Conservation (phyloP, 192 early-diverging fungal species). For the Mortierella antarctica region DNA sequence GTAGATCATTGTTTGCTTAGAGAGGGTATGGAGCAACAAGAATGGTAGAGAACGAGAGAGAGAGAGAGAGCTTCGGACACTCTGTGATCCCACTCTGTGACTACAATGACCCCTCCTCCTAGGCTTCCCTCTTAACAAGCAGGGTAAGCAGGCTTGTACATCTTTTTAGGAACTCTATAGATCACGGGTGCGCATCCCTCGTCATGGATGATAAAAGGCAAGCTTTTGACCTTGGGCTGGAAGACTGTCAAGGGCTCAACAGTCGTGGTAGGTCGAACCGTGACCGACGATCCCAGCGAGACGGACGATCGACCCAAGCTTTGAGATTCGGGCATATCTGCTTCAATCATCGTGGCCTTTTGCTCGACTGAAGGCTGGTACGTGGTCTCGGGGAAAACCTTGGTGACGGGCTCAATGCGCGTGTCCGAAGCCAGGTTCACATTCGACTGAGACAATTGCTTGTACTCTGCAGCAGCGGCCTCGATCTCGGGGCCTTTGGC, state of each 20-base stretch:
- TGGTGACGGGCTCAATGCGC: slow-evolving; percentile 25
- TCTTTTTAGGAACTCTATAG: neutral
- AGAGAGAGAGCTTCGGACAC: too few relatives aligned
- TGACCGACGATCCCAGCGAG: slow-evolving; percentile 26
- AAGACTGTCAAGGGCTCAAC: slow-evolving; percentile 42
- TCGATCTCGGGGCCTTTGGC: slow-evolving; percentile 11
- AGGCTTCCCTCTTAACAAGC: neutral
- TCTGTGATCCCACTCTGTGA: too few relatives aligned
- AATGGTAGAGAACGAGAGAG: too few relatives aligned
- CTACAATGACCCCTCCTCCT: too few relatives aligned
- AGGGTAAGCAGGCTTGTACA: neutral
- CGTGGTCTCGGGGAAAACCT: slow-evolving; percentile 21
- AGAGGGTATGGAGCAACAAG: too few relatives aligned
- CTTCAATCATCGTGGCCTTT: slow-evolving; percentile 27
- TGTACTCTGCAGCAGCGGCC: slow-evolving; percentile 15
- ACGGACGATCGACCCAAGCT: slow-evolving; percentile 23
- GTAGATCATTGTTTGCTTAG: too few relatives aligned
- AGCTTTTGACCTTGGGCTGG: slow-evolving; percentile 30
- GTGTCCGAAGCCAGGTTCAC: slow-evolving; percentile 28
- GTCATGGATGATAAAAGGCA: slow-evolving; percentile 38
- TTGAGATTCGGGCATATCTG: neutral
- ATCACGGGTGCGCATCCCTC: neutral
- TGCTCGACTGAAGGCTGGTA: slow-evolving; percentile 41
- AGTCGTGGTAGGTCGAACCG: slow-evolving; percentile 26
- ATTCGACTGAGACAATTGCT: slow-evolving; percentile 4